Evolutionary conservation across 177 flowering plant species (phyloP), one percentile per base, ranked within the genome.

Genomic region (Viscum album): DNA sequence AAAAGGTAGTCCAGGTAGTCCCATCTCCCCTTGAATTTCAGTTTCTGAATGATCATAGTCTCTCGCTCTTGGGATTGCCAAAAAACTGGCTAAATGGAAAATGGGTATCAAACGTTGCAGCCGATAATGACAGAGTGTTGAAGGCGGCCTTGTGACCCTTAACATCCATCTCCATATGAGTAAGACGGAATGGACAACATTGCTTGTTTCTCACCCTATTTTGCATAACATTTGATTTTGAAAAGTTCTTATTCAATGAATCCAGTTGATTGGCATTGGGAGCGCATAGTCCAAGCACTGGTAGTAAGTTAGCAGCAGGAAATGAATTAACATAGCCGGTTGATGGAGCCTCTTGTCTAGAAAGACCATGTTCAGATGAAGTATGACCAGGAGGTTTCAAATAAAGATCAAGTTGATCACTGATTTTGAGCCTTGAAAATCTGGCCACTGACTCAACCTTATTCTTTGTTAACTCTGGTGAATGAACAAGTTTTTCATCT

Each of bases 221-320:
- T 54, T 83, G 88, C 68, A 81, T 80, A n/a, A 67, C 67, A 74
- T 73, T 75, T 36, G 84, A 78, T 70, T 80, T 77, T 39, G 85
- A 70, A 32, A 72, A 67, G 70, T 70, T 85, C 73, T 81, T 77
- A 35, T 81, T 79, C 24, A 74, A 74, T 50, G 79, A 77, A 61
- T 89, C 92, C 63, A 64, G 52, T 68, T 77, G 88, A 64, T 54
- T 75, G 28, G 92, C 90, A 85, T 84, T 92, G 30, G 97, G 97
- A 70, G 97, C 96, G 81, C 89, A 89, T 24, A 89, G 81, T 36
- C 97, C 99, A 35, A 90, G 79, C 77, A 96, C 90, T 23, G 99
- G 95, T 59, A 86, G 75, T 69, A 86, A 70, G 71, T 79, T 84
- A 75, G 41, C 80, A 33, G 77, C 6, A 35, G 83, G 75, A 34